Conservation (phyloP, 2,329 filamentous ascomycete genomes). For the Aspergillus sp. region DNA sequence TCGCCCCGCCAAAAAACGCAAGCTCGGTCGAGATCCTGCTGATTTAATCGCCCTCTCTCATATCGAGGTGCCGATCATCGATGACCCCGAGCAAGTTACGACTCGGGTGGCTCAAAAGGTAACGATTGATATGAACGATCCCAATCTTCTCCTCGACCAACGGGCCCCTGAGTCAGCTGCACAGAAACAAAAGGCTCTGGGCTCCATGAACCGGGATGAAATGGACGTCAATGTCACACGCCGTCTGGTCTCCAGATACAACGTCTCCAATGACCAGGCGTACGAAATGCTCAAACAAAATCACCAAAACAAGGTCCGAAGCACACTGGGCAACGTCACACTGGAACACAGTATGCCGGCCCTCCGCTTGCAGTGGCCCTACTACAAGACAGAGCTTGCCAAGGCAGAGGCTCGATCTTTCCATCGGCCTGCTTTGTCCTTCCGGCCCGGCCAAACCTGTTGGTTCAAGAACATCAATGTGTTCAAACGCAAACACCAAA, state of each 20-base stretch:
- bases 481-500: constrained; percentile 78
- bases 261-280: constrained; percentile 92
- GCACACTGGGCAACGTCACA: constrained; percentile 84
- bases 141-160: constrained; percentile 79
- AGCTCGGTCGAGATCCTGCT: constrained; percentile 43
- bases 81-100: constrained; percentile 74
- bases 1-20: constrained; percentile 65
- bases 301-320: constrained; percentile 91
- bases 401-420: constrained; percentile 73
- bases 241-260: constrained; percentile 78
- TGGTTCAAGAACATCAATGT: constrained; percentile 69
- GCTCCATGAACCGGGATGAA: constrained; percentile 49
- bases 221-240: constrained; percentile 68
- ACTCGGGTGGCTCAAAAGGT: constrained; percentile 73
- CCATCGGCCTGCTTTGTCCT: constrained; percentile 75
- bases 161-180: constrained; percentile 62
- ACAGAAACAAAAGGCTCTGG: constrained; percentile 47
- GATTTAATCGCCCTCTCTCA: constrained; percentile 53
- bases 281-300: constrained; percentile 97
- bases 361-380: constrained; percentile 87
- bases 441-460: constrained; percentile 67
- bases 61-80: constrained; percentile 68
- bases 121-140: constrained; percentile 82
- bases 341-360: constrained; percentile 94
- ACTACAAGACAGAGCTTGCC: constrained; percentile 83